These are phyloP conservation scores for Sclerotinia nivalis DNA, from an alignment of 2,329 filamentous ascomycete genomes.

Conservation along the genomic window DNA sequence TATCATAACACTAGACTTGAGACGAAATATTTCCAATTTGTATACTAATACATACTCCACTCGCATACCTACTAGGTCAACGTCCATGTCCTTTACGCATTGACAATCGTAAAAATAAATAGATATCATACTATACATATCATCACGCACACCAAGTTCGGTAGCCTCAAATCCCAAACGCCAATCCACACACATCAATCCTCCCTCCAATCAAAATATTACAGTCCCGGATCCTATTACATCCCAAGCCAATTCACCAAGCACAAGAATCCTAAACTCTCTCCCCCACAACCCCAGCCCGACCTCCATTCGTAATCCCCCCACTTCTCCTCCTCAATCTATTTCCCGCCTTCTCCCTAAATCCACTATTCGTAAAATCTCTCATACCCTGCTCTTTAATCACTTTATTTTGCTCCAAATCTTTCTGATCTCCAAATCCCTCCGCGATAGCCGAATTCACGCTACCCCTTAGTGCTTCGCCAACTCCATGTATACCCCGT, in stretches of 20 bases:
- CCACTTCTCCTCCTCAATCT: constrained; percentile 49
- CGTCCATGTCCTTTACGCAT: neutral
- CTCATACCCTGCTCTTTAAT: constrained; percentile 22
- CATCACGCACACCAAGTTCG: neutral
- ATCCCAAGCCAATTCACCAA: neutral
- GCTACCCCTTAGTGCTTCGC: constrained; percentile 18
- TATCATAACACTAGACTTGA: neutral
- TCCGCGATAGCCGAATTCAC: constrained; percentile 19
- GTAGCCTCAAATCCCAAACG: neutral
- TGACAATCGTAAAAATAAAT: neutral
- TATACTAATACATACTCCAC: neutral
- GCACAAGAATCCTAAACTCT: neutral
- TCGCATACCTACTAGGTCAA: neutral
- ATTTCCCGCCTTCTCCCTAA: constrained; percentile 91
- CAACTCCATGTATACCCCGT: constrained; percentile 21
- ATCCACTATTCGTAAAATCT: constrained; percentile 58
- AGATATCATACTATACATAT: neutral
- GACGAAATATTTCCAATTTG: too few species aligned
- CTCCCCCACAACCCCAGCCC: neutral
- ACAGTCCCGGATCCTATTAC: neutral
- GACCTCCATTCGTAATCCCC: constrained; percentile 2
- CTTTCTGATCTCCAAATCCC: constrained; percentile 14
- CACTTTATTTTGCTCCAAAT: constrained; percentile 10
- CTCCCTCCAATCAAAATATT: neutral
- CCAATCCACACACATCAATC: neutral